These are phyloP conservation scores for Zasmidium cellare DNA, from an alignment of 2,329 filamentous ascomycete genomes.

Conservation along the genomic window DNA sequence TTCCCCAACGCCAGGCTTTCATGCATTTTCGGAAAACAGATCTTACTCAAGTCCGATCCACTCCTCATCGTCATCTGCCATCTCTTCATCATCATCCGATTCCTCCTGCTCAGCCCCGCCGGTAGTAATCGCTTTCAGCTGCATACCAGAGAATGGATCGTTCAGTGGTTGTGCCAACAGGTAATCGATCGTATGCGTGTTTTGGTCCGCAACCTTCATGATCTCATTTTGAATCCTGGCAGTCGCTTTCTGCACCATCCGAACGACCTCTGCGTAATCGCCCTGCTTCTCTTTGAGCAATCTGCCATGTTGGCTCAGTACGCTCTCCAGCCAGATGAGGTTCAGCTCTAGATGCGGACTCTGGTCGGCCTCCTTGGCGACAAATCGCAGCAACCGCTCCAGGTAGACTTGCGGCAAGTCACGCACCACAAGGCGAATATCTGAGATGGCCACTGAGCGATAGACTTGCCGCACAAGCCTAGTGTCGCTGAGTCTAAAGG, in stretches of 20 bases:
- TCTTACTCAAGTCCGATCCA: constrained; percentile 34
- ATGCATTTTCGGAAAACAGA: too few species aligned
- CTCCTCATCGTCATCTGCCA: constrained; percentile 36
- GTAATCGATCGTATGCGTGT: constrained; percentile 86
- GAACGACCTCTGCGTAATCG: constrained; percentile 79
- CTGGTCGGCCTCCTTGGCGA: constrained; percentile 83
- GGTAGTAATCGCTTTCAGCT: constrained; percentile 21
- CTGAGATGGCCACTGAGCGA: constrained; percentile 72
- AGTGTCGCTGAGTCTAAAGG: constrained; percentile 89
- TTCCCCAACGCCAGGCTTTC: background rate
- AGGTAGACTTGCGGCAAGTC: constrained; percentile 85
- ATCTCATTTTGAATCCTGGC: constrained; percentile 79
- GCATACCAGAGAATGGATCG: constrained; percentile 5
- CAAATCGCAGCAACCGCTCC: constrained; percentile 78
- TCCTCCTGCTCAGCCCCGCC: constrained; percentile 14
- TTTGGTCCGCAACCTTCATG: constrained; percentile 79
- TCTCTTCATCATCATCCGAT: constrained; percentile 20
- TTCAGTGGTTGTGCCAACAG: constrained; percentile 51
- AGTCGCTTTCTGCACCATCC: constrained; percentile 78
- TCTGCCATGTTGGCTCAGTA: constrained; percentile 77
- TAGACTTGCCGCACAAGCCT: constrained; percentile 82
- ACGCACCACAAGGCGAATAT: constrained; percentile 75
- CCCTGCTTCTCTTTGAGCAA: constrained; percentile 80
- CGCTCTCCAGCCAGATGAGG: constrained; percentile 83
- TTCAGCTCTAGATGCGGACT: constrained; percentile 95